Evolutionary conservation across 805 yeast genomes (phyloP).

Genomic region (Kluyveromyces dobzhanskii): DNA sequence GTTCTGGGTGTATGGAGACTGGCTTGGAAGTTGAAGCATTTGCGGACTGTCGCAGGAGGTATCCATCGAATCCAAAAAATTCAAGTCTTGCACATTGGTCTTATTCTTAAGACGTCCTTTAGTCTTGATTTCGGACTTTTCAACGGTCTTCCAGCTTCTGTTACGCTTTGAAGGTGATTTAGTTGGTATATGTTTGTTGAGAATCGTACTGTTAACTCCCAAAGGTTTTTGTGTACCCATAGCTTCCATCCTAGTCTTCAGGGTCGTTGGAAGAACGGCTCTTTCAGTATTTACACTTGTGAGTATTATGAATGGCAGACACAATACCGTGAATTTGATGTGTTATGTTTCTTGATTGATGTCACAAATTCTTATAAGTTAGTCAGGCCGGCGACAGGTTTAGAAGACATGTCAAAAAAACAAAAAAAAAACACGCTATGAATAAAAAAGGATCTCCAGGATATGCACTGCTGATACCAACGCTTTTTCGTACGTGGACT

Average conservation of each 20-base stretch:
- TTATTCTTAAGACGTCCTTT: background rate
- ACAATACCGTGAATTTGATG: too few species aligned
- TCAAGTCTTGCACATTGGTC: conserved; percentile 1
- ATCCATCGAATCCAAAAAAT: conserved; percentile 1
- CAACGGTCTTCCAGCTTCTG: conserved; percentile 2
- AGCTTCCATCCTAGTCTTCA: background rate
- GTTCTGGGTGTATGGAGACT: background rate
- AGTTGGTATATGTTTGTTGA: conserved; percentile 1
- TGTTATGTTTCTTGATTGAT: too few species aligned
- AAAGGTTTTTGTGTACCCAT: conserved; percentile 5
- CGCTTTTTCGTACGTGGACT: too few species aligned
- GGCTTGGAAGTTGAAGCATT: background rate
- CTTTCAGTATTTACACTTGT: too few species aligned
- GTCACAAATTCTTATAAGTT: too few species aligned
- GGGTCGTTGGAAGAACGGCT: too few species aligned
- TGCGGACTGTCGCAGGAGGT: background rate
- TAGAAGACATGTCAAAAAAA: too few species aligned
- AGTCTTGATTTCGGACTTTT: background rate
- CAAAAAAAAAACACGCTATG: too few species aligned
- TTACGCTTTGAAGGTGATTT: conserved; percentile 1
- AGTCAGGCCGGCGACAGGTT: too few species aligned
- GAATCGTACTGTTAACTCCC: background rate
- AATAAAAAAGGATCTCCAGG: too few species aligned
- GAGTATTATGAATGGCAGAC: too few species aligned
- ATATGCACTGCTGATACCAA: too few species aligned